Evolutionary conservation across 2,329 filamentous ascomycete species (phyloP), one percentile per base, ranked within the genome.

Genomic region (Davidsoniella virescens): DNA sequence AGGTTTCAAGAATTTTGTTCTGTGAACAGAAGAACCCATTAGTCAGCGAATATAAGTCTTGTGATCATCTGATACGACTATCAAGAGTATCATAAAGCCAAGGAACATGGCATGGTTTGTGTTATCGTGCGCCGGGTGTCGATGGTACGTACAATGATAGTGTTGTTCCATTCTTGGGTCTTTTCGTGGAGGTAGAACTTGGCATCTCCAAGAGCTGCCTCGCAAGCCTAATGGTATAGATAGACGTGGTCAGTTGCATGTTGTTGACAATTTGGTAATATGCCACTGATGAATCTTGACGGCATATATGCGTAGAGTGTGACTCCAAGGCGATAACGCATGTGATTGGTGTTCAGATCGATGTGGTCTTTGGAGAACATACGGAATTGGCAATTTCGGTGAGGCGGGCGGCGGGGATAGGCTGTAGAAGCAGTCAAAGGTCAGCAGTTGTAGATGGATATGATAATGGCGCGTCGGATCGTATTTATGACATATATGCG

Each of bases 371-470:
- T 33, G 12, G 9, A 9, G 4, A 54, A 69, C 77, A 61, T 74
- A 90, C 85, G 71, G 90, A 83, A 62, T 77, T 80, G 59, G 84
- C 82, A 63, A 94, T 90, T 70, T 92, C 84, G 69, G 82, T 84
- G 57, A 94, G 76, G 57, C 87, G 75, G 60, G 78, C 80, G 58
- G 80, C 73, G 54, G 84, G 74, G 59, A 94, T 75, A 54, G 87
- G 87, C 84, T 90, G 60, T 36, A 9, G n/a, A n/a, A 49, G 5
- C 20, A 33, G 7, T 25, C 23, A 10, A 48, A 37, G 37, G 50
- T 54, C 33, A 51, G 46, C 17, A 51, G 40, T 39, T 20, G n/a
- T 5, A 20, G 16, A 33, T 33, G 29, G 29, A 33, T 33, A 33
- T 33, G 12, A 33, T 33, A 12, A 6, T 23, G 20, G 29, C 29